Evolutionary conservation across 306 rosid genomes (phyloP), one percentile per base, ranked within the genome.

Genomic region (Sphenostylis stenocarpa): DNA sequence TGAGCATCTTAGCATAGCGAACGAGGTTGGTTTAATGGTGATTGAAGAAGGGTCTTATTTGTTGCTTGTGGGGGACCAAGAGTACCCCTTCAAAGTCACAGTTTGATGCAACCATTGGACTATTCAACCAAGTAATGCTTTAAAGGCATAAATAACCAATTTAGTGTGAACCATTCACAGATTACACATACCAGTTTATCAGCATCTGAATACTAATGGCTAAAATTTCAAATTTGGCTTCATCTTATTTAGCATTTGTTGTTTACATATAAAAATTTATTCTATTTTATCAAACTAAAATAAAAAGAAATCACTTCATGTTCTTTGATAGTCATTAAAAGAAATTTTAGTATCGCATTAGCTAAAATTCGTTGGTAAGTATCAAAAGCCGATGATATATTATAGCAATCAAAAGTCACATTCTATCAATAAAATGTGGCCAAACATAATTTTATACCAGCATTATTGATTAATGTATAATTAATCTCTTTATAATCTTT

Each of bases 21-120:
- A 86, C 34, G 93, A 88, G 78, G 84, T 8, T 53, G 99, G 99
- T 58, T 62, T 65, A 58, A 87, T 80, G 91, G 87, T 91, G 9
- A 78, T 95, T 13, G 88, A 90, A 85, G 87, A 91, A 73, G 97
- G 97, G 28, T 88, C 89, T 21, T 86, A 87, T 83, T 70, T 83
- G 20, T 87, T 95, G 86, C 36, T 77, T 53, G 97, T 89, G 7
- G 99, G 90, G 73, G 92, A 95, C 70, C 81, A 55, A 65, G 89
- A 92, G 69, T 79, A 83, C 81, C 90, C 90, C 17, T 34, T 95
- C 15, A 76, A 85, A 58, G 10, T 92, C 71, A 23, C 67, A 19
- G 44, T 94, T 36, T 94, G 85, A 89, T 74, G 17, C 13, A 5
- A 70, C 21, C 7, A 3, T 47, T 76, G 23, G 21, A 81, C 61